Percentiles rank a stretch among this genome's conserved stretches.
phyloP scores from a whole-genome alignment of 2,329 filamentous ascomycete genomes.

The Colletotrichum destructivum region DNA sequence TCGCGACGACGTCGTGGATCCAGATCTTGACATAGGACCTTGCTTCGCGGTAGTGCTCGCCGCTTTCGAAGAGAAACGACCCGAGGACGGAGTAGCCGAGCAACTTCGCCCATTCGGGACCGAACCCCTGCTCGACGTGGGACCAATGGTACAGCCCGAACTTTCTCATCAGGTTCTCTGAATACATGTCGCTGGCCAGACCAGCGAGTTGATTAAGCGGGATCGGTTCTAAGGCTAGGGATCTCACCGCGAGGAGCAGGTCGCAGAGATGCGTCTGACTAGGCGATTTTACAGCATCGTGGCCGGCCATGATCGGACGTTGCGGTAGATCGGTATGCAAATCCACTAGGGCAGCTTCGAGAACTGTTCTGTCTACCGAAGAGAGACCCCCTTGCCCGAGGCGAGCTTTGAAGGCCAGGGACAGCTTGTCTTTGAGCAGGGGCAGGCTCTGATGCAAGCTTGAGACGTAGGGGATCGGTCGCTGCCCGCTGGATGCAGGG shows the following conservation, averaged over 20 bases:
- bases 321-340: neutral
- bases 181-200: neutral
- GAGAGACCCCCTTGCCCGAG: neutral
- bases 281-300: neutral
- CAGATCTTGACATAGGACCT: neutral
- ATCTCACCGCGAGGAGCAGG: neutral
- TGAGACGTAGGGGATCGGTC: neutral
- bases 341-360: neutral
- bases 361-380: neutral
- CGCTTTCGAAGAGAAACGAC: neutral
- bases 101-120: neutral
- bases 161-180: neutral
- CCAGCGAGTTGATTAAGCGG: neutral
- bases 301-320: neutral
- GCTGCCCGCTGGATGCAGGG: neutral
- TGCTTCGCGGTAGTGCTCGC: constrained; percentile 1
- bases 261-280: neutral
- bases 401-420: neutral
- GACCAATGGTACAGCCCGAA: constrained; percentile 3
- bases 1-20: neutral
- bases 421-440: constrained; percentile 13
- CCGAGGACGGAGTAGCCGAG: neutral
- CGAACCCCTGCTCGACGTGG: constrained; percentile 7
- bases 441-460: constrained; percentile 6
- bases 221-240: neutral